Evolutionary conservation across 2,329 filamentous ascomycete genomes (phyloP).

Genomic region (Claviceps sp.): DNA sequence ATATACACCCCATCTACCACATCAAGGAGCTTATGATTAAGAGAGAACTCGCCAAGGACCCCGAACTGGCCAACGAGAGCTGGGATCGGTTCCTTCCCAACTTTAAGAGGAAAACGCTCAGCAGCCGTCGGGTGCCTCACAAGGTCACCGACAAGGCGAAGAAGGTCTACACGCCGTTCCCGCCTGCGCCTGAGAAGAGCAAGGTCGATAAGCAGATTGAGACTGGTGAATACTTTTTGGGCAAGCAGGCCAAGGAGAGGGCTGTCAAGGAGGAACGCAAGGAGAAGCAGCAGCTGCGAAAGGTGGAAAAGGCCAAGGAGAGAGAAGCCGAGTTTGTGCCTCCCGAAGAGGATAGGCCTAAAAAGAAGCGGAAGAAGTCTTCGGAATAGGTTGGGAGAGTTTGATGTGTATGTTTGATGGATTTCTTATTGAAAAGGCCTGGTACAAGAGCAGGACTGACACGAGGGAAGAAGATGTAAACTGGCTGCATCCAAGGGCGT

Average conservation of each 20-base stretch:
- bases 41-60: conserved; percentile 80
- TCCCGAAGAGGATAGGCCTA: conserved; percentile 60
- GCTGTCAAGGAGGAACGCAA: conserved; percentile 65
- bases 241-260: conserved; percentile 83
- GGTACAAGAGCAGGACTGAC: not conserved
- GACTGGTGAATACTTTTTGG: conserved; percentile 90
- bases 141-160: conserved; percentile 86
- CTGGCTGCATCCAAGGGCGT: conserved; percentile 5
- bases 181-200: conserved; percentile 93
- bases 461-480: not conserved
- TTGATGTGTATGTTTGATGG: not conserved
- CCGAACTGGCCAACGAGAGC: conserved; percentile 70
- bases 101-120: conserved; percentile 88
- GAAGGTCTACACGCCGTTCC: conserved; percentile 95
- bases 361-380: conserved; percentile 50
- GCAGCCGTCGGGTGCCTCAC: conserved; percentile 67
- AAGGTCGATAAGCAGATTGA: conserved; percentile 98
- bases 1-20: conserved; percentile 88
- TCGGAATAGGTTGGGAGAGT: conserved; percentile 14
- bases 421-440: not conserved
- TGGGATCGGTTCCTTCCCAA: conserved; percentile 96
- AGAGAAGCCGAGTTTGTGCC: conserved; percentile 76
- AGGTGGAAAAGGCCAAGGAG: conserved; percentile 77
- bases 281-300: conserved; percentile 76
- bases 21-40: conserved; percentile 78